Evolutionary conservation across 225 moss, liverwort and hornwort species (phyloP).

Genomic region (Ulota crispa): DNA sequence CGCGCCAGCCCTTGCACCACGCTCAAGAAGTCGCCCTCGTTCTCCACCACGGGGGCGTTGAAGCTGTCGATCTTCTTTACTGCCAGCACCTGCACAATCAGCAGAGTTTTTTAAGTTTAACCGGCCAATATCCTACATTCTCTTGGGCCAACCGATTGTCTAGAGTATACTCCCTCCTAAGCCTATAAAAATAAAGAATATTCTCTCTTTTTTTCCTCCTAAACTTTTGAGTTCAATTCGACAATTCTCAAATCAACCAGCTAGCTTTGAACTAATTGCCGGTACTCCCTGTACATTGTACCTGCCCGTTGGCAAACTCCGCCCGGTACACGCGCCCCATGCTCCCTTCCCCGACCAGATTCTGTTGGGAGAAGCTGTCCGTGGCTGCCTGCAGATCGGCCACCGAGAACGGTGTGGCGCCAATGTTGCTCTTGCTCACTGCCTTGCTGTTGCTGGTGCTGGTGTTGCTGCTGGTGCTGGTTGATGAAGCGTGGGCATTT

Average conservation of each 20-base stretch:
- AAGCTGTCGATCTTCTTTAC: constrained; percentile 62
- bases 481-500: neutral
- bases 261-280: too few species aligned
- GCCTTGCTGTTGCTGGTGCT: constrained; percentile 12
- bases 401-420: constrained; percentile 58
- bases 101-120: too few species aligned
- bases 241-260: too few species aligned
- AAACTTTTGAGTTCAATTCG: too few species aligned
- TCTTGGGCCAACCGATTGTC: too few species aligned
- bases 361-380: constrained; percentile 61
- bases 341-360: constrained; percentile 63
- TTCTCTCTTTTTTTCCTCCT: too few species aligned
- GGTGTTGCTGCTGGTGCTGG: neutral
- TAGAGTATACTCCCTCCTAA: too few species aligned
- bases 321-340: constrained; percentile 66
- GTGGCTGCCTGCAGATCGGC: constrained; percentile 76
- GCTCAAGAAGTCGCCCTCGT: constrained; percentile 57
- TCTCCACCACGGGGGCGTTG: constrained; percentile 49
- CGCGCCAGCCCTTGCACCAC: constrained; percentile 53
- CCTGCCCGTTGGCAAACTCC: constrained; percentile 66
- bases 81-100: constrained; percentile 57
- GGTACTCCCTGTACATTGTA: neutral
- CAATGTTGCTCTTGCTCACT: constrained; percentile 41
- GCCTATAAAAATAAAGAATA: too few species aligned
- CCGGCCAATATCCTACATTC: too few species aligned